phyloP scores from a whole-genome alignment of 2,329 filamentous ascomycete species.

The Septoria linicola region DNA sequence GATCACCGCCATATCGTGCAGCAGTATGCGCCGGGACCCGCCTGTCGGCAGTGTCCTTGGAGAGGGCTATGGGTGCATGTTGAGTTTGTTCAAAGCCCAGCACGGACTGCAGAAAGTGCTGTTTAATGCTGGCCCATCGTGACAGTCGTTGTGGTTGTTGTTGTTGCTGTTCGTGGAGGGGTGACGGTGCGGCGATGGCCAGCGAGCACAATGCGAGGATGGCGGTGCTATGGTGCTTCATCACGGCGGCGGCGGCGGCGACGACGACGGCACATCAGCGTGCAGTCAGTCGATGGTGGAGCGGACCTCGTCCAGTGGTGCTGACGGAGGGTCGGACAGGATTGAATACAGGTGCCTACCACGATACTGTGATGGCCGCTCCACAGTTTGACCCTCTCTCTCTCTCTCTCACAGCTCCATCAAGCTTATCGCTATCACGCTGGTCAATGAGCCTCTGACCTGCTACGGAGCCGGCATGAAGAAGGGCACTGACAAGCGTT shows the following conservation, averaged over 20 bases:
- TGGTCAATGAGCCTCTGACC: too few relatives aligned
- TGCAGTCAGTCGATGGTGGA: too few relatives aligned
- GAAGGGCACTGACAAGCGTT: too few relatives aligned
- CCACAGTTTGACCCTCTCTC: too few relatives aligned
- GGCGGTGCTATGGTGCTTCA: conserved; percentile 14
- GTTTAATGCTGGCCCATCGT: conserved; percentile 21
- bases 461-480: too few relatives aligned
- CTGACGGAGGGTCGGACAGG: too few relatives aligned
- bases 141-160: conserved; percentile 7
- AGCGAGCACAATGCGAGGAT: conserved; percentile 19
- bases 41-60: conserved; percentile 1
- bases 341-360: too few relatives aligned
- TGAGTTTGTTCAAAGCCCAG: conserved; percentile 14
- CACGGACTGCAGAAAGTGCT: conserved; percentile 19
- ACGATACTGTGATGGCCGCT: too few relatives aligned
- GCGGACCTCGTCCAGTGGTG: too few relatives aligned
- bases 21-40: conserved; percentile 28
- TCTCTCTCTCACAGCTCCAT: too few relatives aligned
- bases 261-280: too few relatives aligned
- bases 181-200: conserved; percentile 23
- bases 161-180: conserved; percentile 5
- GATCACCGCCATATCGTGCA: conserved; percentile 67
- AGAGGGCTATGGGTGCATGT: conserved; percentile 5
- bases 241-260: conserved; percentile 10
- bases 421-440: too few relatives aligned